These are phyloP conservation scores for Toxicodendron radicans DNA, from an alignment of 345 rosid species.

Conservation along the genomic window DNA sequence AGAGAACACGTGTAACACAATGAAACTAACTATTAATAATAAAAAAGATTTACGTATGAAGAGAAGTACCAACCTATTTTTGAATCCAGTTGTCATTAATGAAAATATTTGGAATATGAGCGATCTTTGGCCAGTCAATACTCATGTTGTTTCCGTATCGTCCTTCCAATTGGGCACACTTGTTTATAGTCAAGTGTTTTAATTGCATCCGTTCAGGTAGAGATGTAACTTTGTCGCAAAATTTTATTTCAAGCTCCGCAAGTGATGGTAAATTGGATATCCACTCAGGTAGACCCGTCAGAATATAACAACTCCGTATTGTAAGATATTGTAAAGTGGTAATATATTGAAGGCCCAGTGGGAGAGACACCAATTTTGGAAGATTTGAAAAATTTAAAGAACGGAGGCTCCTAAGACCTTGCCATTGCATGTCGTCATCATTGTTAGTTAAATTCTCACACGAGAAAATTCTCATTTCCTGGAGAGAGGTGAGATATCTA, in stretches of 20 bases:
- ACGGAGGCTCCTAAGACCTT: conserved; percentile 12
- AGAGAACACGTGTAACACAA: no score
- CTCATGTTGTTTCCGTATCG: not conserved
- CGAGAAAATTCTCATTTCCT: no score
- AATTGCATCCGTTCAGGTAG: conserved; percentile 11
- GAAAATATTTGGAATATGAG: not conserved
- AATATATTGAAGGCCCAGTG: conserved; percentile 15
- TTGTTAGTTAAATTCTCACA: not conserved
- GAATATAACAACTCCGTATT: not conserved
- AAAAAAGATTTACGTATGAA: no score
- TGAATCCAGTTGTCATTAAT: not conserved
- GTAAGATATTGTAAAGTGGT: not conserved
- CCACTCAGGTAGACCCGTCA: not conserved
- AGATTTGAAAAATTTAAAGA: not conserved
- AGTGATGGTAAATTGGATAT: conserved; percentile 12
- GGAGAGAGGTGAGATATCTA: no score
- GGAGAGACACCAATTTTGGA: conserved; percentile 10
- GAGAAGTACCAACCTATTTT: no score
- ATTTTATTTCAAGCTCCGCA: not conserved
- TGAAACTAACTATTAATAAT: no score
- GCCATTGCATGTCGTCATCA: conserved; percentile 5
- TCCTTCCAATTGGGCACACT: not conserved
- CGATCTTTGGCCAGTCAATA: conserved; percentile 18
- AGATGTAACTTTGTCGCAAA: not conserved
- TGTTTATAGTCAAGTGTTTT: not conserved